phyloP scores from a whole-genome alignment of 2,329 filamentous ascomycete genomes.

The Mariannaea elegans region DNA sequence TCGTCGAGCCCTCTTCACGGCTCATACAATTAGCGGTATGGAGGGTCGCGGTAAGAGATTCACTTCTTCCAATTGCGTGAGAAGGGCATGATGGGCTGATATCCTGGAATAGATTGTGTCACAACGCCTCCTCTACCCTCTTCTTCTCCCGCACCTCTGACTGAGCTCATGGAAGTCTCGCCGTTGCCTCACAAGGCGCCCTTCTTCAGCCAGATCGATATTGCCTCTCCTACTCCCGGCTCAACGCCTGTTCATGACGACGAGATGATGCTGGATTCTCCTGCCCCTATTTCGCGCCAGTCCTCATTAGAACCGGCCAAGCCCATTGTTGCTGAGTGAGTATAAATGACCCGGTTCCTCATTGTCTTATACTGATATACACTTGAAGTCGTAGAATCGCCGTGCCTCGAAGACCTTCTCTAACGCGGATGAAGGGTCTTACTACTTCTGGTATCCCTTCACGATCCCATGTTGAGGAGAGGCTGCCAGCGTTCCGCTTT shows the following conservation, averaged over 20 bases:
- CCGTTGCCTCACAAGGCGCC: conserved; percentile 88
- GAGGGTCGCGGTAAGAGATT: conserved; percentile 46
- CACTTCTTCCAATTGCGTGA: background rate
- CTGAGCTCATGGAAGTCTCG: conserved; percentile 92
- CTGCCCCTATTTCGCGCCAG: conserved; percentile 58
- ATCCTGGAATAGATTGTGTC: conserved; percentile 66
- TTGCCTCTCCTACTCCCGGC: conserved; percentile 77
- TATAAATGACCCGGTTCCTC: conserved; percentile 36
- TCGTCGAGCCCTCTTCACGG: conserved; percentile 52
- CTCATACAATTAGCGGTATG: conserved; percentile 48
- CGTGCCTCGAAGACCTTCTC: conserved; percentile 75
- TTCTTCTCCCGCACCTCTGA: conserved; percentile 78
- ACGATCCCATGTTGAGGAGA: conserved; percentile 68
- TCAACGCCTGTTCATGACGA: conserved; percentile 55
- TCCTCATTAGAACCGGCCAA: conserved; percentile 59
- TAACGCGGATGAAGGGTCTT: conserved; percentile 78
- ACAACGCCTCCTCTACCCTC: conserved; percentile 85
- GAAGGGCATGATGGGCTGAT: conserved; percentile 34
- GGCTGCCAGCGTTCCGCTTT: conserved; percentile 80
- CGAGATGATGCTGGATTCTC: conserved; percentile 66
- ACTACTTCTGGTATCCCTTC: conserved; percentile 72
- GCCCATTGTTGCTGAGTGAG: conserved; percentile 63
- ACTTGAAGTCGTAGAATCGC: conserved; percentile 69
- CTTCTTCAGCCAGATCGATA: conserved; percentile 70
- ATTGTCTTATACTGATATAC: conserved; percentile 34